Evolutionary conservation across 768 basidiomycete genomes (phyloP).

Genomic region (Infundibulicybe gibba): DNA sequence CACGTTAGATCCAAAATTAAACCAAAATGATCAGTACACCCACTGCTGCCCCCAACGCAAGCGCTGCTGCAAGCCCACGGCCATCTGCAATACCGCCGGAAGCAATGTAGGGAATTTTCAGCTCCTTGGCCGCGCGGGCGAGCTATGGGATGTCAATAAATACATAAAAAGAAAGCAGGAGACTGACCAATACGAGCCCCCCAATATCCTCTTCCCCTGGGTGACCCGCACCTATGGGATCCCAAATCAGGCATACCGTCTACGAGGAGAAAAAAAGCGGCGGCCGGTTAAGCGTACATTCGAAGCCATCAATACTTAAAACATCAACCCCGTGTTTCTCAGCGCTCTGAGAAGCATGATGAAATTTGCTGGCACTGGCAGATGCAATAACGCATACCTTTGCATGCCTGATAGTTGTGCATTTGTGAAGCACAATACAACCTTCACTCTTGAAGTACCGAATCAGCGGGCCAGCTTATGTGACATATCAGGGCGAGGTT

Average conservation of each 20-base stretch:
- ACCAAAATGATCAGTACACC: conserved; percentile 21
- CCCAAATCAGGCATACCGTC: conserved; percentile 5
- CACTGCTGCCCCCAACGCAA: conserved; percentile 80
- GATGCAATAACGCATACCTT: conserved; percentile 41
- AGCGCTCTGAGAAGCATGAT: conserved; percentile 34
- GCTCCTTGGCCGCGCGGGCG: conserved; percentile 80
- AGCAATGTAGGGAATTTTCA: conserved; percentile 83
- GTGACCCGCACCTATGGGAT: conserved; percentile 74
- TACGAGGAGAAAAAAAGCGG: neutral
- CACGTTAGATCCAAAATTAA: neutral
- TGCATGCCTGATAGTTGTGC: conserved; percentile 83
- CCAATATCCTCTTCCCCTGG: conserved; percentile 95
- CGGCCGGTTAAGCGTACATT: conserved; percentile 49
- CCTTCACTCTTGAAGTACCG: conserved; percentile 76
- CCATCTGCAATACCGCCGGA: conserved; percentile 90
- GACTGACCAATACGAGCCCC: conserved; percentile 70
- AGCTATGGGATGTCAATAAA: conserved; percentile 42
- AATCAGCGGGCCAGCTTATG: conserved; percentile 71
- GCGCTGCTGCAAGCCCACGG: conserved; percentile 75
- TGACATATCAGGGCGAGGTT: neutral
- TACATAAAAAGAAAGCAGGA: neutral
- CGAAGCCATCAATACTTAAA: conserved; percentile 87
- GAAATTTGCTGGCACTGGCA: neutral
- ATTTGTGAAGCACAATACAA: conserved; percentile 87
- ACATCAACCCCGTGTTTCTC: conserved; percentile 81